Evolutionary conservation across 352 stramenopile species (phyloP), one percentile per base, ranked within the genome.

Genomic region (Phytopythium chamaehyphon): DNA sequence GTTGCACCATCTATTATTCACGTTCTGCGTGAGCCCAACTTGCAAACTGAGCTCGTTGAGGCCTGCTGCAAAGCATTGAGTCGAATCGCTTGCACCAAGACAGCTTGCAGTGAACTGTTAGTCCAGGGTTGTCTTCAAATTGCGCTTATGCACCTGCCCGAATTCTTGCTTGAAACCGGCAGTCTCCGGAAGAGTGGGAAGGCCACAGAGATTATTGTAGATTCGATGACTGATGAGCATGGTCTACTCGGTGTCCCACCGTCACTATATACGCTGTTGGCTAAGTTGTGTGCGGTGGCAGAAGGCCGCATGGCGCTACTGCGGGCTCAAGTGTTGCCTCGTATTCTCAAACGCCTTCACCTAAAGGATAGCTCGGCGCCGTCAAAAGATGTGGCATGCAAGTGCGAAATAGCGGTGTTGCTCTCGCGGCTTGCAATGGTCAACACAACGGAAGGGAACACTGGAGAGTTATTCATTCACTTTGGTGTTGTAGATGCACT

Each of bases 301-400:
- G 75, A 88, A 19, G 82, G 82, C 6, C 58, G 77, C 24, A 62
- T 50, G 10, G 79, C 70, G 1, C 54, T 93, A 21, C 78, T 88
- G 65, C 64, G 68, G 42, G 65, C 77, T 12, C 81, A 90, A 21
- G 66, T 88, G 0, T 47, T 93, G 0, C 76, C 79, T 50, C 73
- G 79, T 2, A 51, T 89, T 15, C 66, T 93, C n/a, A 88, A 88
- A 48, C 78, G 82, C 1, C 61, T 90, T 9, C 79, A 93, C 43
- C 56, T 88, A 7, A 51, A 46, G 0, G 52, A 81, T 47, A 16
- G 33, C n/a, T 15, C n/a, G 10, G 3, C 28, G 21, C 49, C 18
- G 1, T 56, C 31, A 0, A 55, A 26, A 38, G 55, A 44, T 0
- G 4, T 63, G 14, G 65, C 72, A 3, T 84, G 79, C 50, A 88